These are phyloP conservation scores for Sugiyamaella lignohabitans DNA, from an alignment of 805 yeast species.

Conservation along the genomic window DNA sequence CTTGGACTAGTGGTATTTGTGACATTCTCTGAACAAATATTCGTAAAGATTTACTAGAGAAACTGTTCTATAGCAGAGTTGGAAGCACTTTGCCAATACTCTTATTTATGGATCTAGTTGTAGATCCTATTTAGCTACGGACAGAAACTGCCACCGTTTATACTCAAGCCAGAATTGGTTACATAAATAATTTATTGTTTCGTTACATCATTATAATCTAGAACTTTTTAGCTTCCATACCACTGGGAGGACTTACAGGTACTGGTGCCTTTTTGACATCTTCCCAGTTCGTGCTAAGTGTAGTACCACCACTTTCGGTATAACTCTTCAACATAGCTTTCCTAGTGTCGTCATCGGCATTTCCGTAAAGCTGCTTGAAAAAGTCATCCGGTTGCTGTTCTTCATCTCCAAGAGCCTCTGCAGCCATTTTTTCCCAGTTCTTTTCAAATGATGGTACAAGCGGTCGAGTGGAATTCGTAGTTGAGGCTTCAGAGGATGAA, in stretches of 20 bases:
- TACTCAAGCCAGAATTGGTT: no score
- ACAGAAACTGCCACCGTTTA: no score
- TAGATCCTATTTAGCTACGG: no score
- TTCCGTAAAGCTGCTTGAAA: conserved; percentile 65
- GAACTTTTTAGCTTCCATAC: conserved; percentile 52
- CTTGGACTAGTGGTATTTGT: no score
- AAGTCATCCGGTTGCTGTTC: conserved; percentile 49
- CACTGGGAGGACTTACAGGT: conserved; percentile 69
- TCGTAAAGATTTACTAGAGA: no score
- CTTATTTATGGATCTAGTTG: no score
- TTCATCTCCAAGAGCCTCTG: conserved; percentile 22
- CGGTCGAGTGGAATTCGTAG: conserved; percentile 2
- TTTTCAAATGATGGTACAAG: conserved; percentile 37
- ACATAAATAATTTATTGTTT: no score
- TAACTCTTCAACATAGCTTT: conserved; percentile 97
- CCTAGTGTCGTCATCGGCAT: conserved; percentile 78
- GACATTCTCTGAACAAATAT: no score
- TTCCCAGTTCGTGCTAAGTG: conserved; percentile 88
- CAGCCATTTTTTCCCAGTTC: conserved; percentile 64
- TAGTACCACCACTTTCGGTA: conserved; percentile 89
- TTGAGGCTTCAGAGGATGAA: neutral
- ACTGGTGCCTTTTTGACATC: conserved; percentile 66
- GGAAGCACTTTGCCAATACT: no score
- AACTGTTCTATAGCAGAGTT: no score
- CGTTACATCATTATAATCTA: no score